These are phyloP conservation scores for Dillenia turbinata DNA, from an alignment of 164 flowering plant species.

Conservation along the genomic window DNA sequence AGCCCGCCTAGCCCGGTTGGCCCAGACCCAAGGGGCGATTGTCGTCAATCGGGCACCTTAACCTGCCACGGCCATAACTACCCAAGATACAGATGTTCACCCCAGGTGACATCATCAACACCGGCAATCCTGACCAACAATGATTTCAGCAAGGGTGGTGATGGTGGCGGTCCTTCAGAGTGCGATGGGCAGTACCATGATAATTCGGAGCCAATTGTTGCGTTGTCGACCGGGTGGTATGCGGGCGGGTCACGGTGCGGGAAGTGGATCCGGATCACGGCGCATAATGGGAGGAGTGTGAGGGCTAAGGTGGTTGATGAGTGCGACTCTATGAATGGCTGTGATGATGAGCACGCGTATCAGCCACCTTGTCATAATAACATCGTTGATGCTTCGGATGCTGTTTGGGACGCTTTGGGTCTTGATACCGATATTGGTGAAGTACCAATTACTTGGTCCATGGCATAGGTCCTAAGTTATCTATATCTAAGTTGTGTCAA, in stretches of 20 bases:
- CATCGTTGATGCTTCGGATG: conserved; percentile 34
- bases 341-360: conserved; percentile 29
- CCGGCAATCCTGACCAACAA: neutral
- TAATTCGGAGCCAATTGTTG: conserved; percentile 22
- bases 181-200: conserved; percentile 22
- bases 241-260: conserved; percentile 17
- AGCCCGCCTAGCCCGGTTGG: neutral
- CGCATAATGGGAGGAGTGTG: conserved; percentile 19
- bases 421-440: conserved; percentile 1
- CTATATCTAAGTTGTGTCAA: neutral
- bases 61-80: neutral
- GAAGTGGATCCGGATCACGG: conserved; percentile 21
- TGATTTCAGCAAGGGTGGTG: conserved; percentile 8
- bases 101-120: neutral
- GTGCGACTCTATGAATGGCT: conserved; percentile 36
- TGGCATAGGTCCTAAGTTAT: neutral
- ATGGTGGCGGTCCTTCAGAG: conserved; percentile 26
- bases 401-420: conserved; percentile 36
- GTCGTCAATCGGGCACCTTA: neutral
- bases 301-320: conserved; percentile 43
- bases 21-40: neutral
- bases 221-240: conserved; percentile 41
- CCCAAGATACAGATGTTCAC: neutral
- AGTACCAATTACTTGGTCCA: conserved; percentile 1
- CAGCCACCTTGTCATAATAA: conserved; percentile 30